phyloP scores from a whole-genome alignment of 1,284 basidiomycete genomes.

The Sporisorium reilianum region DNA sequence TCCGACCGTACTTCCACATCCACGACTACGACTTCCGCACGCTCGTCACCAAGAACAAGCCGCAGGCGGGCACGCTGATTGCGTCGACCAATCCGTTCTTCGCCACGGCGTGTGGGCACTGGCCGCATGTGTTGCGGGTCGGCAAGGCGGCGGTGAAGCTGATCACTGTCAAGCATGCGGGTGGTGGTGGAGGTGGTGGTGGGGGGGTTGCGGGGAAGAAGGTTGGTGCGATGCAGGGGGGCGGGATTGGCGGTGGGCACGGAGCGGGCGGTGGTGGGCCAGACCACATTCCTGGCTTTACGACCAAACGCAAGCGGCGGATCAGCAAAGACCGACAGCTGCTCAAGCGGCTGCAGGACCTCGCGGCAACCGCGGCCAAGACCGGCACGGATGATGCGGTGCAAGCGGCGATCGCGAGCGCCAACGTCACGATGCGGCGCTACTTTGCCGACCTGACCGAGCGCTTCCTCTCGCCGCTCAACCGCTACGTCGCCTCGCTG shows the following conservation, averaged over 20 bases:
- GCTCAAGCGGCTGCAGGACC: slow-evolving; percentile 75
- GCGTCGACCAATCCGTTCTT: slow-evolving; percentile 97
- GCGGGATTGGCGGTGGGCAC: slow-evolving; percentile 75
- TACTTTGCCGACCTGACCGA: slow-evolving; percentile 91
- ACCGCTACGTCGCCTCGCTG: slow-evolving; percentile 87
- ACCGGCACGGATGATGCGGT: slow-evolving; percentile 54
- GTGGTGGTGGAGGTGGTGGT: not conserved
- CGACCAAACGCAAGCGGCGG: slow-evolving; percentile 83
- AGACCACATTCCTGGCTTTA: slow-evolving; percentile 68
- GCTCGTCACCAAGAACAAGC: slow-evolving; percentile 84
- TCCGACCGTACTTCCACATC: slow-evolving; percentile 94
- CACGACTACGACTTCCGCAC: slow-evolving; percentile 86
- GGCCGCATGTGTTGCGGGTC: slow-evolving; percentile 83
- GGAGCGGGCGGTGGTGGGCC: slow-evolving; percentile 59
- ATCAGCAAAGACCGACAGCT: slow-evolving; percentile 84
- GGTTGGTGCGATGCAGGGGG: slow-evolving; percentile 19
- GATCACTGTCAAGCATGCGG: slow-evolving; percentile 36
- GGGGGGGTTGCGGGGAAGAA: slow-evolving; percentile 11
- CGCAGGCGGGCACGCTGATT: slow-evolving; percentile 83
- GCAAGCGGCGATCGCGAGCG: slow-evolving; percentile 16
- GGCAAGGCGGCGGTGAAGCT: slow-evolving; percentile 70
- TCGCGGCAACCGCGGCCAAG: slow-evolving; percentile 45
- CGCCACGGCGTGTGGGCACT: slow-evolving; percentile 85
- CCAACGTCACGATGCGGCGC: slow-evolving; percentile 76
- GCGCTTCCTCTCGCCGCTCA: slow-evolving; percentile 87